Percentiles rank a stretch among this genome's conserved stretches.
These are phyloP conservation scores for Ilyonectria destructans DNA, from an alignment of 2,329 filamentous ascomycete species.

Conservation along the genomic window DNA sequence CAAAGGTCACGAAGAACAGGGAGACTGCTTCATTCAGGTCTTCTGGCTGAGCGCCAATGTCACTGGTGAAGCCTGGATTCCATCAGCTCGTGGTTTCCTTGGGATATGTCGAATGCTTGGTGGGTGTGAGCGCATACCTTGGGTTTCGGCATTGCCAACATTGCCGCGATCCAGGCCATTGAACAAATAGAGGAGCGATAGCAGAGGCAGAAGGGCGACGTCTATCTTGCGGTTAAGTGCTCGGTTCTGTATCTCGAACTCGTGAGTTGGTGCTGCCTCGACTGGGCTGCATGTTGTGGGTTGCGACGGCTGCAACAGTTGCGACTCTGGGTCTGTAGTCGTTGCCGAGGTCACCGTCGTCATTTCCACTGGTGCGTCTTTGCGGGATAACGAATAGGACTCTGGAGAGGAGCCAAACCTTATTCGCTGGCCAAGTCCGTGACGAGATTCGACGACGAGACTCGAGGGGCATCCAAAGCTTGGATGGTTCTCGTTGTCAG, in stretches of 20 bases:
- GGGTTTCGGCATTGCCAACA: slow-evolving; percentile 59
- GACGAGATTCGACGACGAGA: slow-evolving; percentile 1
- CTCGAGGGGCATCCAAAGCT: not conserved
- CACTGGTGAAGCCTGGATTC: slow-evolving; percentile 44
- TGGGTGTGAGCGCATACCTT: slow-evolving; percentile 44
- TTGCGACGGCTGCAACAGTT: not conserved
- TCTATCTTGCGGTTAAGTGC: slow-evolving; percentile 57
- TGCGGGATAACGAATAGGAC: not conserved
- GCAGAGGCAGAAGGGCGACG: slow-evolving; percentile 55
- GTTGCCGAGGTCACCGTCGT: not conserved
- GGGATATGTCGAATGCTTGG: not conserved
- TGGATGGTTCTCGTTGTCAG: slow-evolving; percentile 25
- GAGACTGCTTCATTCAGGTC: slow-evolving; percentile 50
- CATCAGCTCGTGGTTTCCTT: not conserved
- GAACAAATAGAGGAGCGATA: slow-evolving; percentile 59
- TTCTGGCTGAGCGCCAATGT: slow-evolving; percentile 48
- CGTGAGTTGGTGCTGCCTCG: slow-evolving; percentile 18
- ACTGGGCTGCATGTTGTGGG: not conserved
- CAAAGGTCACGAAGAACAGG: slow-evolving; percentile 50
- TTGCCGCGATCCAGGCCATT: slow-evolving; percentile 61
- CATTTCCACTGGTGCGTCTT: not conserved
- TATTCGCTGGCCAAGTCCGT: not conserved
- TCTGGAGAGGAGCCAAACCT: not conserved
- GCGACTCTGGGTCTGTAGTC: not conserved
- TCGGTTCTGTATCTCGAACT: slow-evolving; percentile 31